Evolutionary conservation across 306 rosid genomes (phyloP).

Genomic region (Luffa aegyptiaca): DNA sequence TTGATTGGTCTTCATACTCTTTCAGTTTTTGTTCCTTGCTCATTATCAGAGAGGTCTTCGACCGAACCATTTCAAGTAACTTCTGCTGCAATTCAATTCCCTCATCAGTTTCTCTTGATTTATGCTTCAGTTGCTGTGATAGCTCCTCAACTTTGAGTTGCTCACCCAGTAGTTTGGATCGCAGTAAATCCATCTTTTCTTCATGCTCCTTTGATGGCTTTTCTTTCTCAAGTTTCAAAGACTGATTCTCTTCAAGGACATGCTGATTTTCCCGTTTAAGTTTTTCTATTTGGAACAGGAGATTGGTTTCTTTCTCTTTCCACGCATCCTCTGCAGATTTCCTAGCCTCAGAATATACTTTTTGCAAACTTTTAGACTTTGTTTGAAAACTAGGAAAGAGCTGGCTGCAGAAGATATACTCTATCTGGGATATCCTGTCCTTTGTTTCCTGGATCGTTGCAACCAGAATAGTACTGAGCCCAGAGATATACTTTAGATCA

Average conservation of each 20-base stretch:
- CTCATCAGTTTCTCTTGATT: slow-evolving; percentile 34
- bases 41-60: slow-evolving; percentile 25
- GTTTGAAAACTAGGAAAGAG: slow-evolving; percentile 54
- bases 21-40: slow-evolving; percentile 26
- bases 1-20: slow-evolving; percentile 32
- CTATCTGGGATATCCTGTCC: slow-evolving; percentile 67
- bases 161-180: slow-evolving; percentile 11
- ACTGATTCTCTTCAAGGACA: slow-evolving; percentile 28
- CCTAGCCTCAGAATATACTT: slow-evolving; percentile 21
- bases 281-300: slow-evolving; percentile 22
- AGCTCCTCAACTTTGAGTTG: slow-evolving; percentile 32
- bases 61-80: slow-evolving; percentile 27
- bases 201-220: slow-evolving; percentile 15
- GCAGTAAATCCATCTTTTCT: slow-evolving; percentile 16
- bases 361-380: slow-evolving; percentile 24
- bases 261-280: slow-evolving; percentile 27
- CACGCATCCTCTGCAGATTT: slow-evolving; percentile 24
- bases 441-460: slow-evolving; percentile 81
- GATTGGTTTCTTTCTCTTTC: slow-evolving; percentile 32
- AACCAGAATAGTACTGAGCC: slow-evolving; percentile 69
- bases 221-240: slow-evolving; percentile 30
- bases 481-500: slow-evolving; percentile 31
- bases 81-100: slow-evolving; percentile 33
- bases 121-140: slow-evolving; percentile 20
- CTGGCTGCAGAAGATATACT: slow-evolving; percentile 64